phyloP scores from a whole-genome alignment of 2,329 filamentous ascomycete species.

The Scedosporium apiospermum region DNA sequence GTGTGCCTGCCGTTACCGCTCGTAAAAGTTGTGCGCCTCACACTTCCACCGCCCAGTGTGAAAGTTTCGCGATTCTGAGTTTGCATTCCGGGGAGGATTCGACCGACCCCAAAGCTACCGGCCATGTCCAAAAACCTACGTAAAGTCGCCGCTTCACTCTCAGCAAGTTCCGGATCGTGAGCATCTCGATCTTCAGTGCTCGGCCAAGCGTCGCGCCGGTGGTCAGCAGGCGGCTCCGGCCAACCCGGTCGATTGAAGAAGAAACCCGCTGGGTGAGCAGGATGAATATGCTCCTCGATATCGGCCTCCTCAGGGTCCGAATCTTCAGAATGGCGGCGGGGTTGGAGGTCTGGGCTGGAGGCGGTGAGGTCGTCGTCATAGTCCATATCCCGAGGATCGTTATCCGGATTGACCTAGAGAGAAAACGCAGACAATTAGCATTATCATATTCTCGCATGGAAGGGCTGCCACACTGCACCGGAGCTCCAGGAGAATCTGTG shows the following conservation, averaged over 20 bases:
- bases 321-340: constrained; percentile 23
- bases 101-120: background rate
- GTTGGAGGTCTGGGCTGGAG: constrained; percentile 20
- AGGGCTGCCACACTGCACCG: too few relatives aligned
- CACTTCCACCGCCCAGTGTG: background rate
- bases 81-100: background rate
- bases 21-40: constrained; percentile 6
- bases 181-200: constrained; percentile 6
- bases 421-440: constrained; percentile 14
- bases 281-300: constrained; percentile 43
- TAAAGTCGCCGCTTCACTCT: constrained; percentile 3
- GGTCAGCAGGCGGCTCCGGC: background rate
- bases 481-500: too few relatives aligned
- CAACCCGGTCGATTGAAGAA: constrained; percentile 27
- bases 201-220: background rate
- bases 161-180: constrained; percentile 5
- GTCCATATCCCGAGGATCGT: constrained; percentile 48
- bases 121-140: constrained; percentile 6
- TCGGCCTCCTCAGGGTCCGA: constrained; percentile 52
- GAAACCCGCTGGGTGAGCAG: constrained; percentile 23
- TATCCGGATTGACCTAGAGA: constrained; percentile 41
- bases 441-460: too few relatives aligned
- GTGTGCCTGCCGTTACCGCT: constrained; percentile 3
- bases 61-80: background rate
- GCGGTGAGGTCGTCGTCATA: constrained; percentile 18